These are phyloP conservation scores for Wickerhamiella hasegawae DNA, from an alignment of 805 yeast genomes.

Conservation along the genomic window DNA sequence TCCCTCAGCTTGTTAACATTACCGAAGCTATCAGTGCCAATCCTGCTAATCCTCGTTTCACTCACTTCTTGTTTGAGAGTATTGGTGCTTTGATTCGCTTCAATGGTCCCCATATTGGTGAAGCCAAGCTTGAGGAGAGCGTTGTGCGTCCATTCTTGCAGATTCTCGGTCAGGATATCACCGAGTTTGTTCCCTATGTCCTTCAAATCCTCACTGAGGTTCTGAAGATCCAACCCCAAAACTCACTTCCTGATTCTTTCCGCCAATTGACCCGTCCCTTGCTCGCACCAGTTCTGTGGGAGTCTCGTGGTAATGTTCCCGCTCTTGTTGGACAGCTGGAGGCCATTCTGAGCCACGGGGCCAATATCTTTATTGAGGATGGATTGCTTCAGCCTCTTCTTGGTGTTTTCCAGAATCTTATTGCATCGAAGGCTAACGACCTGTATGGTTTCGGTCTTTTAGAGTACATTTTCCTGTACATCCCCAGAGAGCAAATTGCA, in stretches of 20 bases:
- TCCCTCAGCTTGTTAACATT: slow-evolving; percentile 54
- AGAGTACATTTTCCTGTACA: slow-evolving; percentile 43
- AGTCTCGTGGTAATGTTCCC: slow-evolving; percentile 80
- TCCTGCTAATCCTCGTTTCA: slow-evolving; percentile 90
- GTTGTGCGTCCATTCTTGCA: slow-evolving; percentile 52
- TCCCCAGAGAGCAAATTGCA: slow-evolving; percentile 35
- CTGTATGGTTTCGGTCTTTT: slow-evolving; percentile 70
- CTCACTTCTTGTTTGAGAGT: slow-evolving; percentile 82
- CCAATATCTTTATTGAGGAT: slow-evolving; percentile 25
- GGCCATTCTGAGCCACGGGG: slow-evolving; percentile 38
- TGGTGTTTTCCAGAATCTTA: slow-evolving; percentile 91
- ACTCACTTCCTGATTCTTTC: slow-evolving; percentile 47
- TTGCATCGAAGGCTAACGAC: slow-evolving; percentile 74
- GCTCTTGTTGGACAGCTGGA: slow-evolving; percentile 71
- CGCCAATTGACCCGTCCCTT: slow-evolving; percentile 61
- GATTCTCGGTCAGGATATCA: slow-evolving; percentile 68
- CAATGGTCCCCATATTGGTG: slow-evolving; percentile 22
- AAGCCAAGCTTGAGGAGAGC: slow-evolving; percentile 28
- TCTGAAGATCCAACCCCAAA: slow-evolving; percentile 34
- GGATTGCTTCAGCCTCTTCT: slow-evolving; percentile 54
- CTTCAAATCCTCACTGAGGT: slow-evolving; percentile 78
- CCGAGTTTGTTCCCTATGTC: slow-evolving; percentile 85
- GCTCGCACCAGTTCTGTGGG: slow-evolving; percentile 88
- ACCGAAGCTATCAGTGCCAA: slow-evolving; percentile 60
- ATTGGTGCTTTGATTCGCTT: slow-evolving; percentile 59